Base-by-base conservation (phyloP, 2,329 filamentous ascomycete genomes). In the Tolypocladium ovalisporum region DNA sequence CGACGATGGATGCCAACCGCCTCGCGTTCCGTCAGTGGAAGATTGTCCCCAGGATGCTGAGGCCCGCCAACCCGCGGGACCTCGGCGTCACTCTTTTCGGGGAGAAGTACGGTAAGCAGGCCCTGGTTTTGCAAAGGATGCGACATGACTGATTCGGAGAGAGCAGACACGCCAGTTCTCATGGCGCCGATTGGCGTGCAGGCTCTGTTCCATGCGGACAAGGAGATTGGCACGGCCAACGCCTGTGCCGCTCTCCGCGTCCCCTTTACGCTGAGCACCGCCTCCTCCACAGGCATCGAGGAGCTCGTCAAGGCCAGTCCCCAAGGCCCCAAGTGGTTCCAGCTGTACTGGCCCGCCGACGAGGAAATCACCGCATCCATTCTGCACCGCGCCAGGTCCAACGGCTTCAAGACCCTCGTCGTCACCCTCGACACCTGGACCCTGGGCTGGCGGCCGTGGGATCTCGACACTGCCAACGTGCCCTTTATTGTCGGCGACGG, bases 361-460 rank as follows among this genome's bases (percentile, higher is more conserved):
- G 79, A 90, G 55, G 80, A 85, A 3, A 74, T 90, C 56, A 90
- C 87, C 0, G 72, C 78, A 0, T 87, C 82, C 1, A 71, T 90
- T 19, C 75, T 90, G 5, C 66, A 70, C 1, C 78, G 86, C 0
- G 88, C 86, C 0, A 83, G 82, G 65, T 74, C 71, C 0, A 78
- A 75, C 36, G 87, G 86, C 1, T 90, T 79, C 70, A 78, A 76
- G 37, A 85, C 84, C 0, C 75, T 90, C 0, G 81, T 90, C 8
- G 84, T 91, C 1, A 91, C 88, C 0, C 75, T 90, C 0, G 88
- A 91, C 68, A 90, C 86, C 0, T 88, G 83, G 70, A 78, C 79
- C 15, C 75, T 90, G 39, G 80, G 79, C 0, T 91, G 87, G 86
- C 76, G 88, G 40, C 87, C 86, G 0, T 76, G 75, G 0, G 87